phyloP scores from a whole-genome alignment of 176 grass and related monocot species.

The Rhynchospora pubera region DNA sequence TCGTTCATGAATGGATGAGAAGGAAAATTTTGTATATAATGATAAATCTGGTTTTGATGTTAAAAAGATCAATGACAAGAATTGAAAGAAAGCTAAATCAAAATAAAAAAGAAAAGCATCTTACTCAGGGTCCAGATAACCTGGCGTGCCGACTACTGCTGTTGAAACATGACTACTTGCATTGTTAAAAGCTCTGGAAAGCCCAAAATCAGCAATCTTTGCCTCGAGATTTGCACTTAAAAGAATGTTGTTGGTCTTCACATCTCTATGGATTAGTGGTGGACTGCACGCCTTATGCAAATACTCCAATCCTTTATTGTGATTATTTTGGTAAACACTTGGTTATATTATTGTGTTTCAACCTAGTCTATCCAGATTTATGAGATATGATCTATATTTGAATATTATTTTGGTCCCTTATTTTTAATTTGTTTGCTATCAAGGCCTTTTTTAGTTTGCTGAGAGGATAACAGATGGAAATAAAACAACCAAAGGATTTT shows the following conservation, averaged over 20 bases:
- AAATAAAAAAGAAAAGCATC: background rate
- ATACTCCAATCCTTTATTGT: slow-evolving; percentile 36
- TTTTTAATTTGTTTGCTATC: too few species aligned
- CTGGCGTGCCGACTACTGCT: slow-evolving; percentile 23
- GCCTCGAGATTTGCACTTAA: slow-evolving; percentile 30
- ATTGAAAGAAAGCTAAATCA: background rate
- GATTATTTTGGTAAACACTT: background rate
- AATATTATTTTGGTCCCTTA: too few species aligned
- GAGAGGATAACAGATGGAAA: too few species aligned
- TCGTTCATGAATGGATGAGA: too few species aligned
- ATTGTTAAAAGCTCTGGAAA: slow-evolving; percentile 34
- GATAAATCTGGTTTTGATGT: too few species aligned
- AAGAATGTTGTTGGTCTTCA: slow-evolving; percentile 51
- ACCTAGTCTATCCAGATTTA: background rate
- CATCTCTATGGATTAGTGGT: slow-evolving; percentile 39
- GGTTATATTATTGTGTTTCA: too few species aligned
- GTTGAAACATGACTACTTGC: slow-evolving; percentile 24
- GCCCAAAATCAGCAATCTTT: slow-evolving; percentile 44
- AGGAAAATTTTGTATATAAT: too few species aligned
- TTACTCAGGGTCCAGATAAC: slow-evolving; percentile 53
- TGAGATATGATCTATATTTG: background rate
- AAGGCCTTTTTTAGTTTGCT: too few species aligned
- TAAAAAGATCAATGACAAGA: background rate
- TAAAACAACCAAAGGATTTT: too few species aligned
- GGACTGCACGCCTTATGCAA: slow-evolving; percentile 35